phyloP scores from a whole-genome alignment of 78 protist genomes.

The Protostelium mycophagum region DNA sequence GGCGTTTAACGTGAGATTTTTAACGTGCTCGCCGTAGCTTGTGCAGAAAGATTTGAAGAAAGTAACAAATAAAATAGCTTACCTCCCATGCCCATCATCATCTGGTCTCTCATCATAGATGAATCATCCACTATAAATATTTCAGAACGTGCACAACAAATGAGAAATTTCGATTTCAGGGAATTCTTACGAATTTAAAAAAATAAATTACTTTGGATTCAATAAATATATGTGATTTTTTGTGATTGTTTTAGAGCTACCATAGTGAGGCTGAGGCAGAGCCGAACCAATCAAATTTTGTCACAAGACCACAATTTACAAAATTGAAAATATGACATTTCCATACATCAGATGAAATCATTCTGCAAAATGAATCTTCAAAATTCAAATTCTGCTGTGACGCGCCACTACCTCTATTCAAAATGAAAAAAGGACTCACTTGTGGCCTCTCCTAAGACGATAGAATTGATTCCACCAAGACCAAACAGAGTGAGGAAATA shows the following conservation, averaged over 20 bases:
- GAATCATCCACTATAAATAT: not conserved
- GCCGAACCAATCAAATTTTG: no score
- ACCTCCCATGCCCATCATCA: not conserved
- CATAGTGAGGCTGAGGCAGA: no score
- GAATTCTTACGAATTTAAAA: no score
- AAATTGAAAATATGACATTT: not conserved
- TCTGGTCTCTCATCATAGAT: not conserved
- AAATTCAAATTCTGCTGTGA: not conserved
- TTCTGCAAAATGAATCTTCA: not conserved
- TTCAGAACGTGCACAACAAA: not conserved
- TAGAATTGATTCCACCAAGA: constrained; percentile 68
- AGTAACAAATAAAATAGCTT: no score
- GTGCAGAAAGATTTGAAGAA: no score
- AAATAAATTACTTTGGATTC: no score
- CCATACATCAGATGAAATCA: not conserved
- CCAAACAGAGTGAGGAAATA: constrained; percentile 79
- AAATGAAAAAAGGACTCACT: not conserved
- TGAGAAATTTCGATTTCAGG: no score
- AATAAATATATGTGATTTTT: no score
- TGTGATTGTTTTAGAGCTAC: no score
- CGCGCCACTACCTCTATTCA: not conserved
- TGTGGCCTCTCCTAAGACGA: constrained; percentile 38
- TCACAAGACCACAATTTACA: no score
- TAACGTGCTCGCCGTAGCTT: no score
- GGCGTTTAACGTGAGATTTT: no score